Evolutionary conservation across 2,329 filamentous ascomycete species (phyloP).

Genomic region (Fusarium tricinctum): DNA sequence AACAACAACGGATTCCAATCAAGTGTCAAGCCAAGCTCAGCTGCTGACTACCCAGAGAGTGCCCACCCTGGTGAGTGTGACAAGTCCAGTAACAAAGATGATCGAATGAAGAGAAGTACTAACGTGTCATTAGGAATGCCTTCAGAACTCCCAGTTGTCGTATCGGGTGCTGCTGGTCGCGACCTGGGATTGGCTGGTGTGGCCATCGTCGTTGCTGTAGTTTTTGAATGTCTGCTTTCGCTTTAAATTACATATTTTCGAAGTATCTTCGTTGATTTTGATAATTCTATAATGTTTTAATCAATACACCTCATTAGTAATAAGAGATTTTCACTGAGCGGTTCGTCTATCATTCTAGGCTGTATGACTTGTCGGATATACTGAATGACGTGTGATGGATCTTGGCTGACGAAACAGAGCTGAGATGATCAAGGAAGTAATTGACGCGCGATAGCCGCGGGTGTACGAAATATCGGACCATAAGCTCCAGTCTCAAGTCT

Average conservation of each 20-base stretch:
- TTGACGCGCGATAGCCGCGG: conserved; percentile 19
- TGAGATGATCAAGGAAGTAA: not conserved
- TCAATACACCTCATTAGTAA: not conserved
- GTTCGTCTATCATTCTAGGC: not conserved
- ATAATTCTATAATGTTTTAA: not conserved
- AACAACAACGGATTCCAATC: conserved; percentile 12
- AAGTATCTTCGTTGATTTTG: not conserved
- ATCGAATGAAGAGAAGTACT: not conserved
- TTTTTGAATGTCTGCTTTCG: conserved; percentile 1
- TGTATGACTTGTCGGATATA: not conserved
- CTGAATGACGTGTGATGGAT: not conserved
- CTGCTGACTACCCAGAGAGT: not conserved
- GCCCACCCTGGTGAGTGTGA: conserved; percentile 14
- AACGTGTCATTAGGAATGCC: not conserved
- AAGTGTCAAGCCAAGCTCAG: conserved; percentile 12
- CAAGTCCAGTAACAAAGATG: too few species aligned
- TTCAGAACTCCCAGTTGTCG: conserved; percentile 18
- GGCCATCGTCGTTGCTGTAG: not conserved
- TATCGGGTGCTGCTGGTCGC: conserved; percentile 10
- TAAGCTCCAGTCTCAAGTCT: conserved; percentile 8
- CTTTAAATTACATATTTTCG: not conserved
- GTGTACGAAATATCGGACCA: not conserved
- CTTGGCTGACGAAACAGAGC: not conserved
- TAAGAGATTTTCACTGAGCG: not conserved
- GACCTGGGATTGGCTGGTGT: conserved; percentile 6